Base-by-base conservation (phyloP, 2,329 filamentous ascomycete genomes). In the Colletotrichum zoysiae region DNA sequence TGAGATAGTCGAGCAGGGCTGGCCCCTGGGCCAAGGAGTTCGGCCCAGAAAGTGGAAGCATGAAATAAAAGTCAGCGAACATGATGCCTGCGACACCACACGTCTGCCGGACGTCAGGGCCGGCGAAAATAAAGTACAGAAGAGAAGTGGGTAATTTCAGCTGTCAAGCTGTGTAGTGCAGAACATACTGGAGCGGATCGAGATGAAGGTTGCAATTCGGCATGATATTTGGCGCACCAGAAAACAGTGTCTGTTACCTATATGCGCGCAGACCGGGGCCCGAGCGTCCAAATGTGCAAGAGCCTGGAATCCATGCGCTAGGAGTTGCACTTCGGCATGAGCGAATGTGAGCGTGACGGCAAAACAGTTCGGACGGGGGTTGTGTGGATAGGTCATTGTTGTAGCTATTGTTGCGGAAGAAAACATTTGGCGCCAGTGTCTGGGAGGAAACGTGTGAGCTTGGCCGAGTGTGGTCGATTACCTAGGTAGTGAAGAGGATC, bases 201-300 rank as follows among this genome's bases (percentile, higher is more conserved):
- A 60, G 40, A 23, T 11, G 18, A 18, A 11, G 18, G 20, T 35
- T 11, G 23, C 40, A 42, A 26, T 18, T 56, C 30, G 18, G 20
- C 33, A 30, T 67, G 55, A 66, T 60, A 61, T 48, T 61, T n/a
- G 55, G 35, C 42, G 64, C 55, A 30, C 42, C 64, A 61, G 56
- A 50, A 66, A 38, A 44, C 11, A 35, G 42, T 20, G 42, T 38
- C 23, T 51, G 23, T 30, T 30, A 30, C 30, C 38, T 44, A 40
- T 44, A 5, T 53, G 38, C 35, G 38, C 38, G 26, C 26, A 65
- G 51, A 23, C 12, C 20, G 11, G 38, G 51, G 40, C 26, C 38
- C 11, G 38, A 62, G 38, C 30, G 30, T n/a, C 30, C 9, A 23
- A 42, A 20, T 23, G 23, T 51, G 16, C 20, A 46, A 60, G 20